These are phyloP conservation scores for Citropsis articulata DNA, from an alignment of 345 rosid species.

Conservation along the genomic window DNA sequence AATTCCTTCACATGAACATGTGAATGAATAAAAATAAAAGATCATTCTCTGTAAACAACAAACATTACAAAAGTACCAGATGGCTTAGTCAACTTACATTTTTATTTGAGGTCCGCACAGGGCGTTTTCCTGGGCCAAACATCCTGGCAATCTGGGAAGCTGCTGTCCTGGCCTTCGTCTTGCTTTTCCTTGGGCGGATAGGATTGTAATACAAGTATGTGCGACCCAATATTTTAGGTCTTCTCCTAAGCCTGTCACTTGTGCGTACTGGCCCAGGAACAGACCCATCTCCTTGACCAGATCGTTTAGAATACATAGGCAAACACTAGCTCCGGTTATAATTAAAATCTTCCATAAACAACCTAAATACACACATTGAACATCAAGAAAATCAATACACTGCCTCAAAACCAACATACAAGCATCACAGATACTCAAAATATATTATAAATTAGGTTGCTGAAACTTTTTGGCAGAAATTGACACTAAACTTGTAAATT, in stretches of 20 bases:
- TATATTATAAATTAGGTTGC: neutral
- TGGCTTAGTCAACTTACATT: constrained; percentile 40
- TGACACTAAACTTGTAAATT: neutral
- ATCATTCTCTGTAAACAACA: neutral
- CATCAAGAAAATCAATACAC: neutral
- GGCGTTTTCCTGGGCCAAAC: constrained; percentile 60
- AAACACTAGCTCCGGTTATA: constrained; percentile 38
- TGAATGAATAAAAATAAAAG: neutral
- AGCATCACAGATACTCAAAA: neutral
- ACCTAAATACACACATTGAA: constrained; percentile 6
- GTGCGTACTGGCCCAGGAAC: constrained; percentile 81
- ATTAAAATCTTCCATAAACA: constrained; percentile 48
- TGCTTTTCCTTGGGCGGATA: constrained; percentile 64
- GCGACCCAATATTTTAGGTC: constrained; percentile 70
- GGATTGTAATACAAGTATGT: constrained; percentile 64
- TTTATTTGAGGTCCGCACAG: constrained; percentile 49
- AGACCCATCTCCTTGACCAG: constrained; percentile 86
- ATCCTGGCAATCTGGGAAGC: constrained; percentile 93
- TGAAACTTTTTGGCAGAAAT: neutral
- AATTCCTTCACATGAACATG: neutral
- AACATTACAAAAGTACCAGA: neutral
- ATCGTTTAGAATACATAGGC: constrained; percentile 78
- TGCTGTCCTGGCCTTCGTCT: constrained; percentile 82
- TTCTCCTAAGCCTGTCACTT: constrained; percentile 88
- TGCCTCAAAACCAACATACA: constrained; percentile 4